Percentiles rank a stretch among this genome's conserved stretches.
Conservation (phyloP, 2,329 filamentous ascomycete species). For the Hypoxylon sp. region DNA sequence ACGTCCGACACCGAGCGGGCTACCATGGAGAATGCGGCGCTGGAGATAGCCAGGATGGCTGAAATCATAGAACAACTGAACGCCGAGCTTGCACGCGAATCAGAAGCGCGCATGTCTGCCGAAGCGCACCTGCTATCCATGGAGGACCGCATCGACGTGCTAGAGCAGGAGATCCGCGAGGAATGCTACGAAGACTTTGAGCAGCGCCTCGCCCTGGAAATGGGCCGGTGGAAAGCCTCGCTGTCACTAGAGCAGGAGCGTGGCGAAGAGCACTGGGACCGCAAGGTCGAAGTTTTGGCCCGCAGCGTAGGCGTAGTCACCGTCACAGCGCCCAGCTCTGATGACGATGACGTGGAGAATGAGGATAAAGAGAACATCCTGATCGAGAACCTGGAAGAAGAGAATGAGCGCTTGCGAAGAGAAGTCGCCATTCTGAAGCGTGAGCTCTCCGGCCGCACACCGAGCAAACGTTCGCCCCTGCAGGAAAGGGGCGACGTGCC, state of each 20-base stretch:
- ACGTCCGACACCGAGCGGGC: conserved; percentile 67
- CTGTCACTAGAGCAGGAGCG: conserved; percentile 84
- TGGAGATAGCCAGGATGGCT: conserved; percentile 83
- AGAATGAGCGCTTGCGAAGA: conserved; percentile 77
- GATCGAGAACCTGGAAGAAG: conserved; percentile 74
- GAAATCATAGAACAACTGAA: conserved; percentile 83
- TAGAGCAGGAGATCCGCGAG: conserved; percentile 88
- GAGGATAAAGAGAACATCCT: conserved; percentile 73
- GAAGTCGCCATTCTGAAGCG: conserved; percentile 75
- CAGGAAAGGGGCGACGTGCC: conserved; percentile 64
- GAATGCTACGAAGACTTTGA: conserved; percentile 93
- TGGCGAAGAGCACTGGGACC: conserved; percentile 86
- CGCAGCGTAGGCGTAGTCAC: conserved; percentile 64
- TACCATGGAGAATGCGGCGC: conserved; percentile 84
- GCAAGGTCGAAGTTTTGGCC: conserved; percentile 82
- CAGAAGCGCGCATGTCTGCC: conserved; percentile 75
- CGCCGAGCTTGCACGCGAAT: conserved; percentile 77
- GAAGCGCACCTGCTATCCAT: conserved; percentile 80
- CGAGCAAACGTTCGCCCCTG: conserved; percentile 70
- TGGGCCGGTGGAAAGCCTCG: conserved; percentile 83
- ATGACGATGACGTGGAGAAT: conserved; percentile 61
- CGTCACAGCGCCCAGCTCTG: conserved; percentile 55
- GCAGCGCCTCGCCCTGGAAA: conserved; percentile 77
- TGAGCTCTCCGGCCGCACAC: conserved; percentile 73
- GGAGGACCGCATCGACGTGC: conserved; percentile 72